Evolutionary conservation across 1,284 basidiomycete species (phyloP).

Genomic region (Mycena citricolor): DNA sequence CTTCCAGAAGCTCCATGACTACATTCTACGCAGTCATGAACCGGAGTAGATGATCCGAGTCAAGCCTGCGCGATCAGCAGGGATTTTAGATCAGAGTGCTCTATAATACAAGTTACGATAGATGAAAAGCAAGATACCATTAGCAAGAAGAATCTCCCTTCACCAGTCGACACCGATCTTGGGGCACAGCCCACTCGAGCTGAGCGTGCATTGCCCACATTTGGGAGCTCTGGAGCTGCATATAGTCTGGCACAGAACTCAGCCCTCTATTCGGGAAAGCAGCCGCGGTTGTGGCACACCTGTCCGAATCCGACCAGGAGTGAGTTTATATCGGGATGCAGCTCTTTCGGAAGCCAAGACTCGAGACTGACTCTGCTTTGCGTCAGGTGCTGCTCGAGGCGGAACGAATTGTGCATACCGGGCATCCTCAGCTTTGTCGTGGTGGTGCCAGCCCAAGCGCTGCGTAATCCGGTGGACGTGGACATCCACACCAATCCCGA

Average conservation of each 20-base stretch:
- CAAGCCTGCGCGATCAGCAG: too few relatives aligned
- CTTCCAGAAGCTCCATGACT: too few relatives aligned
- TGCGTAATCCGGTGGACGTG: constrained; percentile 97
- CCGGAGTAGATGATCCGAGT: too few relatives aligned
- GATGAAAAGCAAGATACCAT: too few relatives aligned
- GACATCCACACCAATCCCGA: constrained; percentile 95
- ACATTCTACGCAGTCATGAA: too few relatives aligned
- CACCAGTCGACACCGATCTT: too few relatives aligned
- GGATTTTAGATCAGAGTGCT: too few relatives aligned
- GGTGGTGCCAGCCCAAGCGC: constrained; percentile 87
- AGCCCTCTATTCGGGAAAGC: not conserved
- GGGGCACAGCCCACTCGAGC: constrained; percentile 14
- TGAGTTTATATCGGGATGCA: constrained; percentile 84
- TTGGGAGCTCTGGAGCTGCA: constrained; percentile 73
- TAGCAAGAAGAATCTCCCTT: too few relatives aligned
- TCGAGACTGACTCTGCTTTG: constrained; percentile 74
- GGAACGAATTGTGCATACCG: constrained; percentile 43
- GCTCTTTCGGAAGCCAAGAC: constrained; percentile 84
- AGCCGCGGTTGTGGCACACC: constrained; percentile 38
- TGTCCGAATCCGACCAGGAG: constrained; percentile 93
- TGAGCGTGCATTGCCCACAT: constrained; percentile 62
- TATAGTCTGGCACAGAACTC: constrained; percentile 42
- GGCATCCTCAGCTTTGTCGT: constrained; percentile 85
- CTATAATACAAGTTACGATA: too few relatives aligned
- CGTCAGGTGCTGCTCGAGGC: constrained; percentile 1